phyloP scores from a whole-genome alignment of 2,329 filamentous ascomycete genomes.

The Furcasterigmium furcatum region DNA sequence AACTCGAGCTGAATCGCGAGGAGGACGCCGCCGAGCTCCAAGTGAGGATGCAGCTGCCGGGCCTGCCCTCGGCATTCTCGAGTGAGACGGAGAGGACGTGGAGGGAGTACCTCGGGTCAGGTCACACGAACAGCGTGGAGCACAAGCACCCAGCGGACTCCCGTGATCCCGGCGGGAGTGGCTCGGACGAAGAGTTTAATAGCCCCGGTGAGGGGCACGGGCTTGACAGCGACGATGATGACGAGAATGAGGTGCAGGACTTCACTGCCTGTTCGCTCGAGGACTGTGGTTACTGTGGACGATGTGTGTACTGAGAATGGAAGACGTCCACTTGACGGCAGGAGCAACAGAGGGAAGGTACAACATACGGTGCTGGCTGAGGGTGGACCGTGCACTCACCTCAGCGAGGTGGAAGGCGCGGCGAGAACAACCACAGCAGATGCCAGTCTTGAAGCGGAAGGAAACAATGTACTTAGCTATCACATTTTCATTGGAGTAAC shows the following conservation, averaged over 20 bases:
- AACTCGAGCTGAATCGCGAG: conserved; percentile 7
- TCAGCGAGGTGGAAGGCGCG: too few species aligned
- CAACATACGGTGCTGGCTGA: too few species aligned
- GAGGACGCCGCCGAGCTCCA: neutral
- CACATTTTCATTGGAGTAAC: too few species aligned
- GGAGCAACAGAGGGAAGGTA: too few species aligned
- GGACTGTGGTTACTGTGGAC: conserved; percentile 10
- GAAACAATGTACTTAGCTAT: too few species aligned
- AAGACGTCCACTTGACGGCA: too few species aligned
- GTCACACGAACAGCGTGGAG: too few species aligned
- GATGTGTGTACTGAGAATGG: conserved; percentile 6
- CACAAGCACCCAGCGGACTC: too few species aligned
- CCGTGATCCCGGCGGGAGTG: too few species aligned
- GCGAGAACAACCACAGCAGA: too few species aligned
- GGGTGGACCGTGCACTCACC: too few species aligned
- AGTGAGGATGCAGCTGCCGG: conserved; percentile 4
- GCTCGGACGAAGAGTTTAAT: neutral
- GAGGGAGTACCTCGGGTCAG: conserved; percentile 3
- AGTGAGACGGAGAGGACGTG: conserved; percentile 2
- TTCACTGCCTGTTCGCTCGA: conserved; percentile 11
- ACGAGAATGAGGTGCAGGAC: neutral
- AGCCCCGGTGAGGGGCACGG: neutral
- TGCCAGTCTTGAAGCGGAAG: too few species aligned
- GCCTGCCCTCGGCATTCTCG: conserved; percentile 1
- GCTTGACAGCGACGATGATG: neutral